Evolutionary conservation across 208 protist species (phyloP).

Genomic region (Crithidia bombi): DNA sequence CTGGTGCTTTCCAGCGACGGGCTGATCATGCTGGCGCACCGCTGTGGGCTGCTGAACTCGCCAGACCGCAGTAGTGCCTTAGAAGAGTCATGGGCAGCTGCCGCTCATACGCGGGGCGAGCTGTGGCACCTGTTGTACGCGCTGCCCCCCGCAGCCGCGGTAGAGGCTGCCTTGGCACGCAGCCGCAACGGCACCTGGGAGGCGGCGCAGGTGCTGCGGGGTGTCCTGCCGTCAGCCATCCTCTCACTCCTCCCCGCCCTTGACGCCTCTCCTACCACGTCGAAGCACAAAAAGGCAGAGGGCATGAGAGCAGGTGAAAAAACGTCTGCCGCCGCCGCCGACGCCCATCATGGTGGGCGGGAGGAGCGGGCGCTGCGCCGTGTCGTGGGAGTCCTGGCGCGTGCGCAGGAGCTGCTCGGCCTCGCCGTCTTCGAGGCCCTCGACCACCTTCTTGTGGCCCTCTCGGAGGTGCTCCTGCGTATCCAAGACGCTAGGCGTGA

Average conservation of each 20-base stretch:
- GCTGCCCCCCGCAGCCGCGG: conserved; percentile 26
- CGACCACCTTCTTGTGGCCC: conserved; percentile 24
- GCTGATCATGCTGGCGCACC: conserved; percentile 22
- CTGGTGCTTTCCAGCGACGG: conserved; percentile 35
- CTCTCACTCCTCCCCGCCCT: conserved; percentile 3
- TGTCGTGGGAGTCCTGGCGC: conserved; percentile 25
- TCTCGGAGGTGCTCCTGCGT: conserved; percentile 25
- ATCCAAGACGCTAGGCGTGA: conserved; percentile 12
- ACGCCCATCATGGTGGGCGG: background rate
- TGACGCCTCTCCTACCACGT: background rate
- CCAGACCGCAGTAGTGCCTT: conserved; percentile 25
- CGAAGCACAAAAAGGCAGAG: background rate
- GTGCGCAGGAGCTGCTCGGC: conserved; percentile 23
- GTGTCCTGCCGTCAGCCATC: conserved; percentile 19
- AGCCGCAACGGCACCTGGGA: conserved; percentile 2
- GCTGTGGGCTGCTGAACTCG: conserved; percentile 17
- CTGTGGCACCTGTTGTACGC: conserved; percentile 30
- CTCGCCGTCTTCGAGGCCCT: conserved; percentile 31
- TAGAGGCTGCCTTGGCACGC: background rate
- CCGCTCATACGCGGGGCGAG: conserved; percentile 28
- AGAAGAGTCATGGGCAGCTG: conserved; percentile 52
- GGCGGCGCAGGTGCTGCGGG: conserved; percentile 13
- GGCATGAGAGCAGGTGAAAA: background rate
- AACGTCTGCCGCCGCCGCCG: background rate
- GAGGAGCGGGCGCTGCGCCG: conserved; percentile 18